Conservation (phyloP, 2,329 filamentous ascomycete species). For the Beauveria scarabaeidicola region DNA sequence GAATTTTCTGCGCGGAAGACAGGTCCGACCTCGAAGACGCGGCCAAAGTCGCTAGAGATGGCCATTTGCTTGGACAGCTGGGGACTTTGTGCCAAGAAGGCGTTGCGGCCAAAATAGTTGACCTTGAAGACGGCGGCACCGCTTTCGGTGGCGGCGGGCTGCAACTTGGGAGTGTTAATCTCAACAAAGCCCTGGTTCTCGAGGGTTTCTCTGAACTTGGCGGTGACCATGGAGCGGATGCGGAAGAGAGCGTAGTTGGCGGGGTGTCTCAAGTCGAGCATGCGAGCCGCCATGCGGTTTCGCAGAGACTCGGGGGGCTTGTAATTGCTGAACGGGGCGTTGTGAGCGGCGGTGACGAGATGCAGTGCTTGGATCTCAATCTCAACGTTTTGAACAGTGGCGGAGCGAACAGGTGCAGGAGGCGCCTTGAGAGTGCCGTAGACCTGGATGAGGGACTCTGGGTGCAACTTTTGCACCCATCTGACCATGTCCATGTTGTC, state of each 20-base stretch:
- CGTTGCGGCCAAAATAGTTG: constrained; percentile 80
- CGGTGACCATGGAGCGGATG: constrained; percentile 71
- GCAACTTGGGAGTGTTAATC: constrained; percentile 88
- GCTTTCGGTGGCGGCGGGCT: constrained; percentile 83
- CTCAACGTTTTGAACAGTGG: constrained; percentile 68
- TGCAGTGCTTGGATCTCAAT: constrained; percentile 54
- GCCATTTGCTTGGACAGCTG: constrained; percentile 91
- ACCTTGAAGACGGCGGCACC: constrained; percentile 87
- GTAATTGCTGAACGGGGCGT: constrained; percentile 44
- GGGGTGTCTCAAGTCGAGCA: constrained; percentile 79
- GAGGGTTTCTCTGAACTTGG: constrained; percentile 63
- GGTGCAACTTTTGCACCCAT: constrained; percentile 75
- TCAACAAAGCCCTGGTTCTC: constrained; percentile 76
- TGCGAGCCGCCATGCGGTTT: constrained; percentile 67
- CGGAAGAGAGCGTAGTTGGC: constrained; percentile 83
- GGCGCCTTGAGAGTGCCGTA: constrained; percentile 65
- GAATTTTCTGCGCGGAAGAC: constrained; percentile 94
- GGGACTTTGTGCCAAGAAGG: constrained; percentile 85
- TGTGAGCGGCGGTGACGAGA: constrained; percentile 41
- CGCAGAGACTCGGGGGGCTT: constrained; percentile 57
- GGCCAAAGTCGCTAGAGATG: constrained; percentile 79
- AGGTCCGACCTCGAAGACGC: constrained; percentile 63
- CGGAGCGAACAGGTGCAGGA: constrained; percentile 65
- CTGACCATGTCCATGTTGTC: constrained; percentile 64
- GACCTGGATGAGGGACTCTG: constrained; percentile 71